Conservation (phyloP, 2,329 filamentous ascomycete genomes). For the Pseudogymnoascus sp. region DNA sequence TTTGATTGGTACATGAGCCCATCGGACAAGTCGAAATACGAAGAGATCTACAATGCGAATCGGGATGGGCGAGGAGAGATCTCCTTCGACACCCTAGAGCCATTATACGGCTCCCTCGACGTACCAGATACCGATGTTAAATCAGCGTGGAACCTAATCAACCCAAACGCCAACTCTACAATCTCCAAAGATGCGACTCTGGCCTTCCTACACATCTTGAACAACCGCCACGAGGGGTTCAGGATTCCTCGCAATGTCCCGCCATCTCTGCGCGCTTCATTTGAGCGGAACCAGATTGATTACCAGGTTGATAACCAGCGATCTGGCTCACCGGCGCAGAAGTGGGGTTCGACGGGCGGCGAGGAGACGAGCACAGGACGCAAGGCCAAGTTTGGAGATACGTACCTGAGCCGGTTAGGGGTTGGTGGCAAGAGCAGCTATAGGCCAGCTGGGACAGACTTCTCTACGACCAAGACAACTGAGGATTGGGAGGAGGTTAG, state of each 20-base stretch:
- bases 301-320: conserved; percentile 79
- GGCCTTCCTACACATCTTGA: conserved; percentile 93
- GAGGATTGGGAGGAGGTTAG: conserved; percentile 96
- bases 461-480: conserved; percentile 73
- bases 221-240: conserved; percentile 89
- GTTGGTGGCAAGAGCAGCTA: conserved; percentile 66
- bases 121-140: conserved; percentile 71
- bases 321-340: conserved; percentile 52
- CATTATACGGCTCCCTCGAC: conserved; percentile 75
- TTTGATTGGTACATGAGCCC: conserved; percentile 99
- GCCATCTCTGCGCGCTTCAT: conserved; percentile 79
- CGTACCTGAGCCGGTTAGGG: conserved; percentile 86
- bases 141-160: conserved; percentile 94
- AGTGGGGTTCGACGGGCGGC: conserved; percentile 72
- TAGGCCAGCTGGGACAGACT: conserved; percentile 81
- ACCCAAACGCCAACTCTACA: conserved; percentile 70
- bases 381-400: conserved; percentile 96
- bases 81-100: conserved; percentile 66
- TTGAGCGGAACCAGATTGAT: conserved; percentile 93
- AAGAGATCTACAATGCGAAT: conserved; percentile 93
- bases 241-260: conserved; percentile 88
- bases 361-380: conserved; percentile 76
- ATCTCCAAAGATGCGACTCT: conserved; percentile 94
- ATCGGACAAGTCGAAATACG: conserved; percentile 83
- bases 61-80: conserved; percentile 79